These are phyloP conservation scores for Axilococcus clingmanii DNA, from an alignment of 139 green algal species.

Conservation along the genomic window DNA sequence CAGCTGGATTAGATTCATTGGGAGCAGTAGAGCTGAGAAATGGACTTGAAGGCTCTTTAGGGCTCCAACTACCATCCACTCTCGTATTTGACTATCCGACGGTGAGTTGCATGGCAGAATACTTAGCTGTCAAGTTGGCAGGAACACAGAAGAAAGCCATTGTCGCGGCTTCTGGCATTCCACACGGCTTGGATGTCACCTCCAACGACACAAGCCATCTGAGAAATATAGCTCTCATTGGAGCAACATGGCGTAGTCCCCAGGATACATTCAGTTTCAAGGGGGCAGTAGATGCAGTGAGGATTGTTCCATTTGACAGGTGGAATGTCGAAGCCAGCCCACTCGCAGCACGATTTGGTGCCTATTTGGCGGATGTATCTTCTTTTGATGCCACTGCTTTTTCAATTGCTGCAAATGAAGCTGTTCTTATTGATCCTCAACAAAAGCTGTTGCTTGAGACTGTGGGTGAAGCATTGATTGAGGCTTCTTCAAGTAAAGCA, in stretches of 20 bases:
- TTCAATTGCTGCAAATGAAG: constrained; percentile 41
- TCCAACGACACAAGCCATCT: too few relatives aligned
- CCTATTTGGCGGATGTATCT: constrained; percentile 29
- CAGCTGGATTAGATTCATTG: constrained; percentile 47
- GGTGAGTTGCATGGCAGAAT: constrained; percentile 15
- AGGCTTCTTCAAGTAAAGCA: neutral
- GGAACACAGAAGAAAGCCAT: neutral
- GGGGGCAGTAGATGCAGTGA: constrained; percentile 29
- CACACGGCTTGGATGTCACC: neutral
- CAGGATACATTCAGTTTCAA: neutral
- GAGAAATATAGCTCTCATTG: constrained; percentile 7
- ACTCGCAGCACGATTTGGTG: constrained; percentile 40
- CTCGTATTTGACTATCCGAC: constrained; percentile 68
- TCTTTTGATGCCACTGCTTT: constrained; percentile 68
- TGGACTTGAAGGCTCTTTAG: constrained; percentile 28
- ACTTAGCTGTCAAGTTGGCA: constrained; percentile 4
- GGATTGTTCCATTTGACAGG: constrained; percentile 24
- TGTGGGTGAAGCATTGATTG: constrained; percentile 17
- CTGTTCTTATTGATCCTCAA: constrained; percentile 59
- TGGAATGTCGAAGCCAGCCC: constrained; percentile 42
- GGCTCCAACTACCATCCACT: constrained; percentile 46
- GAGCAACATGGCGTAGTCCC: constrained; percentile 2
- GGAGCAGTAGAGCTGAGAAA: constrained; percentile 36
- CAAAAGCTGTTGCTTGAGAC: constrained; percentile 33
- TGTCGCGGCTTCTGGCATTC: neutral